Evolutionary conservation across 257 asterid genomes (phyloP).

Genomic region (Anisodus acutangulus): DNA sequence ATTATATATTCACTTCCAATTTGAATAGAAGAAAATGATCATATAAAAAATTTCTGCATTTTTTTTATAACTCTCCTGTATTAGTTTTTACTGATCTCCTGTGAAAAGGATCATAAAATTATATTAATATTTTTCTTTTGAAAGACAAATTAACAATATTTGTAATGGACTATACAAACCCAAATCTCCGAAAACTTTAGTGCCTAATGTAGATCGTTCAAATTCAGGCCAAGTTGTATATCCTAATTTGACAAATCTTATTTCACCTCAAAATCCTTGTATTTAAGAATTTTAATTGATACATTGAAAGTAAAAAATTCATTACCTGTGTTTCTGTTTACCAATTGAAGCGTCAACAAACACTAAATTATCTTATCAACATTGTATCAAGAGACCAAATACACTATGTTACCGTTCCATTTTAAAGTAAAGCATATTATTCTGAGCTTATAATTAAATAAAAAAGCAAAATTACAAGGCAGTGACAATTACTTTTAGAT

Average conservation of each 20-base stretch:
- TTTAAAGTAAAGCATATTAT: neutral
- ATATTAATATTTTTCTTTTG: no score
- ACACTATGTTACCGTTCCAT: neutral
- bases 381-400: no score
- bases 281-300: neutral
- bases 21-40: no score
- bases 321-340: neutral
- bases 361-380: neutral
- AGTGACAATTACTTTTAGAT: neutral
- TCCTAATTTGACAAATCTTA: no score
- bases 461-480: neutral
- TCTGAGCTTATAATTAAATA: neutral
- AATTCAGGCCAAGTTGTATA: neutral
- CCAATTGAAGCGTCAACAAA: neutral
- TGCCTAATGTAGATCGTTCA: no score
- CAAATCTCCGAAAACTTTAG: no score
- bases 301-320: neutral
- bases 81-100: no score
- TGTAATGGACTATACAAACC: no score
- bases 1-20: neutral
- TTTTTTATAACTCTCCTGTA: no score
- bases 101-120: neutral
- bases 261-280: neutral
- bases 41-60: no score
- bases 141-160: no score